Percentiles rank a stretch among this genome's conserved stretches.
Conservation (phyloP, 2,329 filamentous ascomycete species). For the Colletotrichum tamarilloi region DNA sequence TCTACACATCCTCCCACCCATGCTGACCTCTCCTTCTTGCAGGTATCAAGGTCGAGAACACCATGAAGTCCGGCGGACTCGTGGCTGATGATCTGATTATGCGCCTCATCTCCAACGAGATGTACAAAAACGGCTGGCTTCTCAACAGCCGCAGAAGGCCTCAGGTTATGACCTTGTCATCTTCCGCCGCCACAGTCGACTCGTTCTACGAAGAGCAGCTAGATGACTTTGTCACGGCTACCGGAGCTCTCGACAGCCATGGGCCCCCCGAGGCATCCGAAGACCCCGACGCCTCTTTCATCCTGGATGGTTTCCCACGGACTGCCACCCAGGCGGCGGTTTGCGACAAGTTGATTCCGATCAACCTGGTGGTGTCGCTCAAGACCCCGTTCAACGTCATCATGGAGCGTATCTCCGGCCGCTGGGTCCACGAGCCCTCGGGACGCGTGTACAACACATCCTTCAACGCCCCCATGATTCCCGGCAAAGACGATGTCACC, state of each 20-base stretch:
- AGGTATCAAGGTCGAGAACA: constrained; percentile 91
- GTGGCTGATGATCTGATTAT: constrained; percentile 93
- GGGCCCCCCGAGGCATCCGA: constrained; percentile 65
- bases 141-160: constrained; percentile 51
- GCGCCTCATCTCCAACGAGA: constrained; percentile 90
- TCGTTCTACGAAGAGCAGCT: constrained; percentile 43
- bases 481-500: constrained; percentile 88
- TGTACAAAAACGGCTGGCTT: constrained; percentile 88
- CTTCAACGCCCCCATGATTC: constrained; percentile 86
- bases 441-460: constrained; percentile 95
- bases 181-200: constrained; percentile 51
- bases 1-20: neutral
- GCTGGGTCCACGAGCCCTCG: constrained; percentile 93
- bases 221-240: constrained; percentile 54
- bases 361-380: constrained; percentile 92
- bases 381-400: constrained; percentile 89
- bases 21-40: constrained; percentile 21
- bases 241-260: constrained; percentile 51
- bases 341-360: constrained; percentile 86
- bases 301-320: constrained; percentile 95
- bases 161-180: constrained; percentile 64
- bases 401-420: constrained; percentile 87
- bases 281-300: constrained; percentile 84
- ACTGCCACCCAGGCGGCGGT: constrained; percentile 83
- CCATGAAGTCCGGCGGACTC: constrained; percentile 89